phyloP scores from a whole-genome alignment of 176 grass and related monocot species.

The Themeda triandra region DNA sequence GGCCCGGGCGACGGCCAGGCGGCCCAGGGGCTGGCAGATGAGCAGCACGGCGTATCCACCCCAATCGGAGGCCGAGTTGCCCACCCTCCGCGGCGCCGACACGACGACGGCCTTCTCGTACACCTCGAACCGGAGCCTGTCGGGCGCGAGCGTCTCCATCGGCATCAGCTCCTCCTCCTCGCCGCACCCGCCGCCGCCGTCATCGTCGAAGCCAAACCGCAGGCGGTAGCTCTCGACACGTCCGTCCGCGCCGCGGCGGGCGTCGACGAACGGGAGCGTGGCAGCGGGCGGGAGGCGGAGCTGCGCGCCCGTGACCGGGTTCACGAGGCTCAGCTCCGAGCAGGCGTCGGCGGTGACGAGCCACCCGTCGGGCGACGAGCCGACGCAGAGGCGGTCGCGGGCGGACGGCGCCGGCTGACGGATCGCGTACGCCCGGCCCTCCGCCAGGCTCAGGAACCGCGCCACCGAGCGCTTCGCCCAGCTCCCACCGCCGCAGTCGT shows the following conservation, averaged over 20 bases:
- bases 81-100: background rate
- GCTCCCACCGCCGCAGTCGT: background rate
- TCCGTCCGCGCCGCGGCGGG: background rate
- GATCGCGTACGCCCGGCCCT: constrained; percentile 29
- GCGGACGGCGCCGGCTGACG: constrained; percentile 29
- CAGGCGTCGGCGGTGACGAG: constrained; percentile 35
- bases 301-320: constrained; percentile 40
- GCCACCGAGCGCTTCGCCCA: background rate
- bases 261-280: constrained; percentile 41
- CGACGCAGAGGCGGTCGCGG: constrained; percentile 27
- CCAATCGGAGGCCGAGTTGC: background rate
- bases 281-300: constrained; percentile 28
- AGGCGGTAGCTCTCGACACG: constrained; percentile 22
- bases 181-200: background rate
- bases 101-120: constrained; percentile 56
- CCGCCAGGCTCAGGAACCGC: constrained; percentile 47
- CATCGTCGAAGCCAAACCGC: background rate
- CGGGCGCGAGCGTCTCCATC: constrained; percentile 21
- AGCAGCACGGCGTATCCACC: constrained; percentile 45
- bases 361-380: constrained; percentile 42
- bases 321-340: constrained; percentile 50
- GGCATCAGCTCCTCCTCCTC: background rate
- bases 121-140: constrained; percentile 42
- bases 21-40: constrained; percentile 48
- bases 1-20: constrained; percentile 32